Conservation (phyloP, 2,329 filamentous ascomycete genomes). For the Clarireedia monteithiana region DNA sequence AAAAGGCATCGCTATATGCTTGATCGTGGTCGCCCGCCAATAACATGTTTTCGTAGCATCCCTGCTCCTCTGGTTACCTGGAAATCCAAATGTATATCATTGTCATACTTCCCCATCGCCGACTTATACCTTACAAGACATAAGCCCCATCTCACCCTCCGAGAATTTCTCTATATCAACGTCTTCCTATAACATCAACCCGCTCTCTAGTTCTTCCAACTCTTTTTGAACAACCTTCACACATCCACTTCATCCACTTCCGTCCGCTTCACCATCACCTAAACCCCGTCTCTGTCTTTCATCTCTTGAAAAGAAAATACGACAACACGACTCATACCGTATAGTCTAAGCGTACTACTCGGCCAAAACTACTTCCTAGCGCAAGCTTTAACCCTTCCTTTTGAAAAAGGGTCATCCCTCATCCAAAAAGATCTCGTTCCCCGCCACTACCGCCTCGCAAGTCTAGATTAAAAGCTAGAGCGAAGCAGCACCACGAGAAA, state of each 20-base stretch:
- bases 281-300: background rate
- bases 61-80: constrained; percentile 3
- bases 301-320: background rate
- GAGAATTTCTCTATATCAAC: constrained; percentile 4
- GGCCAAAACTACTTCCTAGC: constrained; percentile 1
- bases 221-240: background rate
- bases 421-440: constrained; percentile 1
- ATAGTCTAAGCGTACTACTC: background rate
- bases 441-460: constrained; percentile 5
- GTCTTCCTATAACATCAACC: constrained; percentile 6
- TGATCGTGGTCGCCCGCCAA: constrained; percentile 10
- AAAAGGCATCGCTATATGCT: constrained; percentile 1
- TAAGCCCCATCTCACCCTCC: constrained; percentile 8
- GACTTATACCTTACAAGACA: constrained; percentile 8
- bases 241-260: background rate
- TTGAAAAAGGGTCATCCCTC: constrained; percentile 5
- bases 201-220: background rate
- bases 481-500: background rate
- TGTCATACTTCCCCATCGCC: constrained; percentile 11
- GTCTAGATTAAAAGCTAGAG: constrained; percentile 3
- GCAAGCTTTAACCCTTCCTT: background rate
- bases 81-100: constrained; percentile 9
- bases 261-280: background rate
- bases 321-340: constrained; percentile 1
- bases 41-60: constrained; percentile 11